Base-by-base conservation (phyloP, 208 protist species). In the Trypanosoma grayi region DNA sequence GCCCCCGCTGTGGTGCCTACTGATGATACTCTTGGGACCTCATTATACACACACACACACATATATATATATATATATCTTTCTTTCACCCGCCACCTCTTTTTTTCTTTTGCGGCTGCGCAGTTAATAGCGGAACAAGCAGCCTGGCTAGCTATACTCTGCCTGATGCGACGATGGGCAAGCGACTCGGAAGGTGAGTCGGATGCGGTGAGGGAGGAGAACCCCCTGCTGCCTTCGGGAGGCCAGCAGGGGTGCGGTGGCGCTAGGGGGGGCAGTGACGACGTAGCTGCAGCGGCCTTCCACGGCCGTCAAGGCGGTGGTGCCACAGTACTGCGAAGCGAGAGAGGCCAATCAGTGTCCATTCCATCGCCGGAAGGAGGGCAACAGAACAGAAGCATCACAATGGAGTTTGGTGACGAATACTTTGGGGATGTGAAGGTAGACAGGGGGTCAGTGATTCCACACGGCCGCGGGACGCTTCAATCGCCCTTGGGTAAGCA, bases 401-500 rank as follows among this genome's bases (percentile, higher is more conserved):
- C 57, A 18, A 43, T 92, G 44, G 85, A 92, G 11, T 66, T 53
- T 46, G 74, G 73, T 18, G 85, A 92, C 48, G 75, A 77, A 40
- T 92, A 92, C 60, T 57, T 62, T 51, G 85, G 81, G 18, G 75
- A 77, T 31, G 70, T 79, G 14, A 59, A 73, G 22, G 44, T 63
- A 20, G 59, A 76, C 25, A 36, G 63, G 22, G 80, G 74, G 24
- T 53, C 64, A 14, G 28, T 56, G 5, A 64, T 89, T 27, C 87
- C 83, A n/a, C 82, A 90, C 56, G 87, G 87, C 8, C 60, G 73
- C 18, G 87, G 87, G 13, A 77, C 74, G 7, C 75, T 87, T 36
- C 60, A 57, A 18, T 93, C 83, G 16, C 5, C 37, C 3, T 53
- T 65, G 18, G 81, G 79, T 1, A 54, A 60, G 24, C 71, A 81